phyloP scores from a whole-genome alignment of 441 rosid species.

The Adansonia gregorii region DNA sequence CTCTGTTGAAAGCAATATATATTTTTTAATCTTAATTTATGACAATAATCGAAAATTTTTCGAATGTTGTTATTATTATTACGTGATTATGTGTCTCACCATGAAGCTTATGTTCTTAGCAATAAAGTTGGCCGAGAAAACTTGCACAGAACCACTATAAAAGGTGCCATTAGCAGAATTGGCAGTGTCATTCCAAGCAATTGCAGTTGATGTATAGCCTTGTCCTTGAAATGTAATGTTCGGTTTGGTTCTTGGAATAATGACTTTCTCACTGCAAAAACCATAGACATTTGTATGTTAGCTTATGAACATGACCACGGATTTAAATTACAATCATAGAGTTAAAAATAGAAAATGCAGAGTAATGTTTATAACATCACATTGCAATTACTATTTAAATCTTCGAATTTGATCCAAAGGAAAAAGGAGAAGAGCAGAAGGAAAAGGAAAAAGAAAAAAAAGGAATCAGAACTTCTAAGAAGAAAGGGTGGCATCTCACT shows the following conservation, averaged over 20 bases:
- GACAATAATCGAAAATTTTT: not conserved
- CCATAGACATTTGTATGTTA: not conserved
- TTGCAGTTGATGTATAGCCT: conserved; percentile 75
- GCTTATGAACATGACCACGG: not conserved
- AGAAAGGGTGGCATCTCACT: conserved; percentile 44
- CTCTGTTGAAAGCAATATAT: not conserved
- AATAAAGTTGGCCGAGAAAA: conserved; percentile 70
- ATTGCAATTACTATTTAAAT: too few relatives aligned
- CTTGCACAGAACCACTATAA: conserved; percentile 77
- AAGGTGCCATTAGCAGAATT: conserved; percentile 77
- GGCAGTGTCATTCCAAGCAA: conserved; percentile 89
- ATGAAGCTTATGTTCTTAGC: conserved; percentile 90
- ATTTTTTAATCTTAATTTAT: not conserved
- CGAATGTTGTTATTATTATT: not conserved
- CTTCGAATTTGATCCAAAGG: too few relatives aligned
- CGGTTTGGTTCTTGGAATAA: conserved; percentile 57
- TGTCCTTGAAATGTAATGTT: conserved; percentile 91
- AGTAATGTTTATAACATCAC: too few relatives aligned
- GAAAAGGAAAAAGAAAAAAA: too few relatives aligned
- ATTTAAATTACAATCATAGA: too few relatives aligned
- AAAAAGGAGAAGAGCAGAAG: too few relatives aligned
- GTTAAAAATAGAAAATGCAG: too few relatives aligned
- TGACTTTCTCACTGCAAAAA: conserved; percentile 66
- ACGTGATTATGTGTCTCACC: conserved; percentile 43
- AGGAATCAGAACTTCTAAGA: not conserved